Percentiles rank a stretch among this genome's conserved stretches.
Evolutionary conservation across 352 stramenopile species (phyloP).

Genomic region (Aphanomyces stellatus): DNA sequence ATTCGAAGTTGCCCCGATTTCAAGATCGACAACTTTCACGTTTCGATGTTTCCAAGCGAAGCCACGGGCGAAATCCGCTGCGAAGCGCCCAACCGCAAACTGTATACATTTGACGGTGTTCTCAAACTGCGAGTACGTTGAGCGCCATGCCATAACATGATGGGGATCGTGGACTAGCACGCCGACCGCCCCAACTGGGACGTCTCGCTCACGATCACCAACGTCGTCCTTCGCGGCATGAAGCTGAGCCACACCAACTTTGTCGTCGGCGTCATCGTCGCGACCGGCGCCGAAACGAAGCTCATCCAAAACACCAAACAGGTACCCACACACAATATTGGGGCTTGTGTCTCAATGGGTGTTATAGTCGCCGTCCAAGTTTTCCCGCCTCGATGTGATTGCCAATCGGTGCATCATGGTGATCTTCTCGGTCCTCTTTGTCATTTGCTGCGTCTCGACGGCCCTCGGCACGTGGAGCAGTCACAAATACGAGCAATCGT

Average conservation of each 20-base stretch:
- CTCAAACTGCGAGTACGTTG: conserved; percentile 20
- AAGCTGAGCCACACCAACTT: conserved; percentile 82
- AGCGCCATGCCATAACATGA: background rate
- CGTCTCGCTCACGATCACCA: conserved; percentile 68
- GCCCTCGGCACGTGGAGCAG: conserved; percentile 7
- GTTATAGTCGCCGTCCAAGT: conserved; percentile 52
- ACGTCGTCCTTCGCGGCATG: conserved; percentile 71
- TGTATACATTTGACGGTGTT: conserved; percentile 78
- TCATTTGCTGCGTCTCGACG: conserved; percentile 19
- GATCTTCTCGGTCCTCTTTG: conserved; percentile 72
- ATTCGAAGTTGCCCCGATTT: background rate
- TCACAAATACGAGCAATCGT: conserved; percentile 23
- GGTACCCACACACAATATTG: conserved; percentile 22
- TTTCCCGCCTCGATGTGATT: conserved; percentile 66
- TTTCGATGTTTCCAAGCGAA: conserved; percentile 39
- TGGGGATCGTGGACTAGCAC: background rate
- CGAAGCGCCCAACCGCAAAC: conserved; percentile 65
- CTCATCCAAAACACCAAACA: conserved; percentile 80
- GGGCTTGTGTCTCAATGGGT: conserved; percentile 15
- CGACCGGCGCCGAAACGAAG: conserved; percentile 71
- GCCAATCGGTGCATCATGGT: conserved; percentile 76
- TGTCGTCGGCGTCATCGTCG: conserved; percentile 66
- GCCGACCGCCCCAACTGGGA: conserved; percentile 36
- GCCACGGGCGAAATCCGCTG: conserved; percentile 61
- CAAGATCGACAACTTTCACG: conserved; percentile 27